Conservation (phyloP, 129 eudicot genomes). For the Escallonia rubra region DNA sequence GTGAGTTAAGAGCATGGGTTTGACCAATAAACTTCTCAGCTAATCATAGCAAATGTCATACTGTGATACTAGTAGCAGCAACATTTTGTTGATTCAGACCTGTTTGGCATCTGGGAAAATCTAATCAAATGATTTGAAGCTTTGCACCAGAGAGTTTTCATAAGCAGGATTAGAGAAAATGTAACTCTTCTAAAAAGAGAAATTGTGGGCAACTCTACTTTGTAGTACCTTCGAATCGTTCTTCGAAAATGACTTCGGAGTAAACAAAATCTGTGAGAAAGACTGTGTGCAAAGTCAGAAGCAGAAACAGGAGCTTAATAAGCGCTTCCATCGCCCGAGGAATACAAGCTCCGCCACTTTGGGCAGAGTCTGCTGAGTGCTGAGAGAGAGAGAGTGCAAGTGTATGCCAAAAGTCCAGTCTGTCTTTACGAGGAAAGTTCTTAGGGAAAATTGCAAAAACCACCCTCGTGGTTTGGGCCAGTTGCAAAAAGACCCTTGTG, state of each 20-base stretch:
- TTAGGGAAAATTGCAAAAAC: too few species aligned
- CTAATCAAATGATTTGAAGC: neutral
- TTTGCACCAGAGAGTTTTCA: neutral
- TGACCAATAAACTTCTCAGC: too few species aligned
- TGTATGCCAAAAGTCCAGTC: too few species aligned
- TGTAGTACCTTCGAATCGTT: constrained; percentile 27
- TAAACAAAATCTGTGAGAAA: neutral
- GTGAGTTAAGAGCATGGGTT: neutral
- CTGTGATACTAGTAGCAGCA: too few species aligned
- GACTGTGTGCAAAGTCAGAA: constrained; percentile 3
- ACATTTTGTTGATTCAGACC: too few species aligned
- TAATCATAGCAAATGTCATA: too few species aligned
- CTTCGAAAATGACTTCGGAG: constrained; percentile 28
- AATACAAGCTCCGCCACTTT: neutral
- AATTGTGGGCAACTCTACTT: too few species aligned
- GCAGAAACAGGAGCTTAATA: constrained; percentile 2
- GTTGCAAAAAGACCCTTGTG: too few species aligned
- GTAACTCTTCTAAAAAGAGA: neutral
- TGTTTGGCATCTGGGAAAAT: neutral
- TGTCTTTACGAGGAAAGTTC: too few species aligned
- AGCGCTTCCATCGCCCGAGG: neutral
- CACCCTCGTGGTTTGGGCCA: too few species aligned
- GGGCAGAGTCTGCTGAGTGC: neutral
- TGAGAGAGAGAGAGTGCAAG: neutral
- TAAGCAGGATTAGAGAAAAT: neutral